These are phyloP conservation scores for Sporormia fimetaria DNA, from an alignment of 495 filamentous ascomycete species.

Conservation along the genomic window DNA sequence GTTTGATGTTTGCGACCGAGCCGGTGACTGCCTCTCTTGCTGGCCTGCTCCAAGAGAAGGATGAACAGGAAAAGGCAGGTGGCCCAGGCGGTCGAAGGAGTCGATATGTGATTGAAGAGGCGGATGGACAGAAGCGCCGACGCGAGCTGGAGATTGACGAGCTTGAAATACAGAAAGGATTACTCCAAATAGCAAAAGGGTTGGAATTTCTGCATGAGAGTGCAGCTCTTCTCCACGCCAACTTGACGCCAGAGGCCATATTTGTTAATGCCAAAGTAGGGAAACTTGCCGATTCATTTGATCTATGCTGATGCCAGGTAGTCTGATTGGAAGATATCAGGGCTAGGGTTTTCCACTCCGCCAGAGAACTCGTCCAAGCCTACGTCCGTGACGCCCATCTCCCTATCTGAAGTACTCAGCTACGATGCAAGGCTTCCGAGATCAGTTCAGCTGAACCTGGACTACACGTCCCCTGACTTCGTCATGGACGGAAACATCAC, in stretches of 20 bases:
- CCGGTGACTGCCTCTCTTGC: slow-evolving; percentile 78
- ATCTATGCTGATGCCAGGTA: slow-evolving; percentile 30
- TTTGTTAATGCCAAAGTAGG: slow-evolving; percentile 82
- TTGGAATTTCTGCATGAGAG: slow-evolving; percentile 96
- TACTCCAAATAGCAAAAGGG: slow-evolving; percentile 86
- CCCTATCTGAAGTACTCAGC: slow-evolving; percentile 71
- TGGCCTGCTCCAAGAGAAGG: slow-evolving; percentile 73
- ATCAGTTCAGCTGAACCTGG: slow-evolving; percentile 77
- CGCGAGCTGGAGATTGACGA: slow-evolving; percentile 93
- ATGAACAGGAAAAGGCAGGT: slow-evolving; percentile 65
- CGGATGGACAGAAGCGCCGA: slow-evolving; percentile 53
- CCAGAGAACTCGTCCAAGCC: slow-evolving; percentile 56
- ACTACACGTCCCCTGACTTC: slow-evolving; percentile 92
- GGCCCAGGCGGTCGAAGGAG: slow-evolving; percentile 57
- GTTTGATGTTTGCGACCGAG: slow-evolving; percentile 93
- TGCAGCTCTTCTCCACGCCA: slow-evolving; percentile 84
- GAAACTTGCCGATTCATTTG: slow-evolving; percentile 15
- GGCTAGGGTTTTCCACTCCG: slow-evolving; percentile 77
- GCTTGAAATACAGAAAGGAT: slow-evolving; percentile 90
- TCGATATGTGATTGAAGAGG: slow-evolving; percentile 72
- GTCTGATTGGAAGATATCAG: slow-evolving; percentile 97
- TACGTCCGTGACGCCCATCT: slow-evolving; percentile 60
- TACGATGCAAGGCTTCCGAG: slow-evolving; percentile 73
- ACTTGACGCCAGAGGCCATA: slow-evolving; percentile 90
- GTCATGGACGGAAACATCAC: slow-evolving; percentile 76